Percentiles rank a stretch among this genome's conserved stretches.
phyloP scores from a whole-genome alignment of 176 grass and related monocot species.

The Secale cereale region DNA sequence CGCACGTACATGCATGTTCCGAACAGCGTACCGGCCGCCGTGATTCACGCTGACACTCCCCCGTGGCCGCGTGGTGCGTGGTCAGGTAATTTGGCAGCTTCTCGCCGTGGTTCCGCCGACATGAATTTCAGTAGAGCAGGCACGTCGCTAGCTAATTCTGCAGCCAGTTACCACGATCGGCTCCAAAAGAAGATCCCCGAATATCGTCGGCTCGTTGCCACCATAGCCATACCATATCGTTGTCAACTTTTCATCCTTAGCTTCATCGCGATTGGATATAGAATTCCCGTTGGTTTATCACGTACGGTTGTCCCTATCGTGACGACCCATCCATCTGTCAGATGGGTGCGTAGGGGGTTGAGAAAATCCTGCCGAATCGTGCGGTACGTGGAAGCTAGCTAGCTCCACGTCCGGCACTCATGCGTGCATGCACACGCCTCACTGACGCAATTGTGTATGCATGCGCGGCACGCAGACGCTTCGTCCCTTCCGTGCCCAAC shows the following conservation, averaged over 20 bases:
- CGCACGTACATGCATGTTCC: no score
- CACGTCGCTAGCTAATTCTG: no score
- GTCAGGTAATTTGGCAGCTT: not conserved
- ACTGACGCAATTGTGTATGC: not conserved
- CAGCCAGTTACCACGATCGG: no score
- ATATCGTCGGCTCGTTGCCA: not conserved
- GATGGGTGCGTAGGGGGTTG: not conserved
- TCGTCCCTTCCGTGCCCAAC: not conserved
- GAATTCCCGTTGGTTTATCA: not conserved
- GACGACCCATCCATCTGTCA: not conserved
- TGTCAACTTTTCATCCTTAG: not conserved
- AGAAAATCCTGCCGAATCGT: not conserved
- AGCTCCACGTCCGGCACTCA: not conserved
- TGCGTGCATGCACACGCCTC: constrained; percentile 2
- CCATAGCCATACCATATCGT: not conserved
- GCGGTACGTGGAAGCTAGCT: not conserved
- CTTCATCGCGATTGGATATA: not conserved
- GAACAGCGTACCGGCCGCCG: no score
- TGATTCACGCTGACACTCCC: no score
- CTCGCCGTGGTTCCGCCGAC: not conserved
- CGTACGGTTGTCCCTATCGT: not conserved
- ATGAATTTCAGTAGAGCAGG: no score
- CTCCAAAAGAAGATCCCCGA: no score
- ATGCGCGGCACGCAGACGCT: not conserved
- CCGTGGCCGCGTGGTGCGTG: no score